Evolutionary conservation across 768 basidiomycete species (phyloP).

Genomic region (Nevesoporus exiguus): DNA sequence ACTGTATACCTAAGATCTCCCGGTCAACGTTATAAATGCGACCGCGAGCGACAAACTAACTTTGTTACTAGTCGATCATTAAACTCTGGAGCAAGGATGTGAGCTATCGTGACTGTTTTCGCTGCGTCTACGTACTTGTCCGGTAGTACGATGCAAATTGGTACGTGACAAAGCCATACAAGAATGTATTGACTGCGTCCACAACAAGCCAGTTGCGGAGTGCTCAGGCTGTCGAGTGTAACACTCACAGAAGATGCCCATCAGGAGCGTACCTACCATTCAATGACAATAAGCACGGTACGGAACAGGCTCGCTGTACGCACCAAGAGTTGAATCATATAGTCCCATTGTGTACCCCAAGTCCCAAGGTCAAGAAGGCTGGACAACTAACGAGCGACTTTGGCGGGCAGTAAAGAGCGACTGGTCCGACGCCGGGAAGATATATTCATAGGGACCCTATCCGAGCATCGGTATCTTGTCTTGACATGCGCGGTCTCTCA

Average conservation of each 20-base stretch:
- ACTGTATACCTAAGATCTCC: background rate
- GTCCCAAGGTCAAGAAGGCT: background rate
- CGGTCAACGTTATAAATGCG: no score
- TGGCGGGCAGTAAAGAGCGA: background rate
- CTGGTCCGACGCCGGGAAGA: background rate
- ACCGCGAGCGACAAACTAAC: background rate
- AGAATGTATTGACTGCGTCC: constrained; percentile 14
- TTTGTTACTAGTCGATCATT: background rate
- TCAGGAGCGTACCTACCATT: background rate
- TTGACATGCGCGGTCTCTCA: no score
- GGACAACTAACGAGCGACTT: background rate
- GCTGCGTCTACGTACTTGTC: background rate
- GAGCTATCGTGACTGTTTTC: no score
- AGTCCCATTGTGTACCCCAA: background rate
- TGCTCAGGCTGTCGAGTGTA: no score
- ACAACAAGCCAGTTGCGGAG: background rate
- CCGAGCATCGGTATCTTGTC: background rate
- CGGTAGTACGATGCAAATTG: background rate
- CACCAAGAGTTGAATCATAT: background rate
- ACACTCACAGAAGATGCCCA: background rate
- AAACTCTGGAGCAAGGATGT: background rate
- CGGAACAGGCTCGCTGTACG: background rate
- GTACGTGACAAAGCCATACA: constrained; percentile 34
- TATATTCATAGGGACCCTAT: background rate
- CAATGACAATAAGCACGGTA: background rate